A percentile compares a stretch with the other conserved stretches of the same genome.
These are phyloP conservation scores for Oryza nivara DNA, from an alignment of 176 grass and related monocot genomes.

Conservation along the genomic window DNA sequence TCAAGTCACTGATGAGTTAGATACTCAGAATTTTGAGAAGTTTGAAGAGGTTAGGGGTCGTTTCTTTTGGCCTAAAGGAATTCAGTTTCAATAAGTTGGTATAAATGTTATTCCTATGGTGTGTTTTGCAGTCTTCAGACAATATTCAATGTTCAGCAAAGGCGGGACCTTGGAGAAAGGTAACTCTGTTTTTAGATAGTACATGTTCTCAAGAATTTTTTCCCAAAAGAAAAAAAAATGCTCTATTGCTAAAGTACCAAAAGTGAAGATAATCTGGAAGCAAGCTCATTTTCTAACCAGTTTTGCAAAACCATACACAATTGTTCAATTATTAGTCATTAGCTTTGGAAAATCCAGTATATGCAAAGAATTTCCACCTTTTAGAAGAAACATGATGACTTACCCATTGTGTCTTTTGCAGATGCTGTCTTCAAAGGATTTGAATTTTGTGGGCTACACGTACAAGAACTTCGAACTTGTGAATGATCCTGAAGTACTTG, in stretches of 20 bases:
- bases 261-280: neutral
- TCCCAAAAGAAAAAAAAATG: neutral
- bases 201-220: neutral
- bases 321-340: neutral
- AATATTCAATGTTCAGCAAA: slow-evolving; percentile 68
- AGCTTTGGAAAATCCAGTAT: slow-evolving; percentile 4
- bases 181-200: slow-evolving; percentile 33
- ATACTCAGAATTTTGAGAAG: slow-evolving; percentile 98
- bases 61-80: neutral
- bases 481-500: slow-evolving; percentile 81
- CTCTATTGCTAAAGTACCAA: neutral
- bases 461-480: slow-evolving; percentile 99
- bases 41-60: slow-evolving; percentile 77
- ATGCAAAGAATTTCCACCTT: slow-evolving; percentile 3
- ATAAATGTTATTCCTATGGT: slow-evolving; percentile 10
- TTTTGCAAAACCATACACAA: neutral
- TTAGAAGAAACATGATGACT: neutral
- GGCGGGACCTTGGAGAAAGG: slow-evolving; percentile 94
- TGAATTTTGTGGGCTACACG: slow-evolving; percentile 99
- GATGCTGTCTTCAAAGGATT: slow-evolving; percentile 99
- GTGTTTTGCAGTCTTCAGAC: slow-evolving; percentile 56
- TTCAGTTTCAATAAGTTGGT: slow-evolving; percentile 13
- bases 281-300: neutral
- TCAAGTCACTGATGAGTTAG: slow-evolving; percentile 91
- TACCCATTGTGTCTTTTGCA: slow-evolving; percentile 37